A percentile compares a stretch with the other conserved stretches of the same genome.
phyloP scores from a whole-genome alignment of 2,329 filamentous ascomycete species.

The Diaporthe humulicola region DNA sequence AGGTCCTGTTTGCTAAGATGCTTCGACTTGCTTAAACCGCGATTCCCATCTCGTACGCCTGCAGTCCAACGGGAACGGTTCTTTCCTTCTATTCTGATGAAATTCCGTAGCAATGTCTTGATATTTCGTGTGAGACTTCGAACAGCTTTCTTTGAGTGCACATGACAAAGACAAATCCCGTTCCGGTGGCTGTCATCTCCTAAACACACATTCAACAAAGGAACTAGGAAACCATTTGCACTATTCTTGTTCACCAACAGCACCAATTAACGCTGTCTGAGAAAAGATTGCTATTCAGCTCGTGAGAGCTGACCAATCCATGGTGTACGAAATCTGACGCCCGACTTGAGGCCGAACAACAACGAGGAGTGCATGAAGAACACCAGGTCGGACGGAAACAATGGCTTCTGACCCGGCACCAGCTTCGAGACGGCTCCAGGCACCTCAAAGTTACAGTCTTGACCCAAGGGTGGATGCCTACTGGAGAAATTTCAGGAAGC shows the following conservation, averaged over 20 bases:
- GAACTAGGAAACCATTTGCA: neutral
- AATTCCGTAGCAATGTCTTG: neutral
- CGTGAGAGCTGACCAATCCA: neutral
- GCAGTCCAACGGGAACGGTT: too few species aligned
- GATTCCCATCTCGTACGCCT: too few species aligned
- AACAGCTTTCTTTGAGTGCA: neutral
- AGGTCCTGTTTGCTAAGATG: too few species aligned
- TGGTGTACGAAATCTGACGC: neutral
- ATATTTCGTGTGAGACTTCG: neutral
- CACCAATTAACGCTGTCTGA: too few species aligned
- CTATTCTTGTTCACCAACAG: neutral
- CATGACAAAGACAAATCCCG: neutral
- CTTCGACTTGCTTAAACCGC: too few species aligned
- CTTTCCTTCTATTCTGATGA: too few species aligned
- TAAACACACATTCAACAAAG: neutral
- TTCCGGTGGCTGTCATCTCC: neutral
- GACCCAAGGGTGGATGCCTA: neutral
- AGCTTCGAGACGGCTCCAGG: neutral
- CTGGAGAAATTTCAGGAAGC: neutral
- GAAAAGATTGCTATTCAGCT: neutral
- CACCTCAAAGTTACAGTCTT: neutral
- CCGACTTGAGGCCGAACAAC: too few species aligned
- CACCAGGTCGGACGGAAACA: neutral
- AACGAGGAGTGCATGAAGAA: neutral
- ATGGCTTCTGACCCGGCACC: neutral